Base-by-base conservation (phyloP, 2,329 filamentous ascomycete species). In the Sarocladium brachiariae region DNA sequence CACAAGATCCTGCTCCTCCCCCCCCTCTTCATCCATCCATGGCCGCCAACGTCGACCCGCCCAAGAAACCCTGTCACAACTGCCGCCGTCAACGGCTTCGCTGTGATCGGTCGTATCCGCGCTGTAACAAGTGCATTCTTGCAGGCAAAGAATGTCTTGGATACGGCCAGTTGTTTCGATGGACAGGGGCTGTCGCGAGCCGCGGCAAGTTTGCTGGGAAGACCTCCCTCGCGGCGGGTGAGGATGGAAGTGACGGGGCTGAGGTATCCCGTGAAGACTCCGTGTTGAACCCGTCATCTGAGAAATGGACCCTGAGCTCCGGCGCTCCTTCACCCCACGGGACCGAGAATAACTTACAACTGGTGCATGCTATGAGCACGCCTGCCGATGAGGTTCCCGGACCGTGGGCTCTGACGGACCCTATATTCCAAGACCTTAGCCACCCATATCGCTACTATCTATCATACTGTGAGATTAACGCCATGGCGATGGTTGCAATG, bases 381-480 rank as follows among this genome's bases (percentile, higher is more conserved):
- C 35, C 35, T 19, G 35, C 18, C 8, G 35, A 39, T 19, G 35
- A 39, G 35, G 35, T 60, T 39, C 58, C 61, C n/a, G 58, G 58
- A 30, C 65, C 71, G 4, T 68, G 69, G 64, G 58, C 62, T 18
- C 62, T 77, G 49, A 64, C 70, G 45, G 71, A 73, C 55, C 70
- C 69, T 45, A 53, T 72, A 27, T 71, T 66, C 54, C 69, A 85
- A 78, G 66, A 81, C 70, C 56, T 83, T 71, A 27, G 74, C 74
- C 31, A 70, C 75, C 27, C 64, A 39, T 62, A 70, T 52, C 63
- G 69, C 13, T 63, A 69, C 55, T 72, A 71, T 52, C 61, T 72
- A 45, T 64, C 64, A 45, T 72, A 72, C 54, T 72, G 69, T 71
- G 62, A 51, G 63, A 57, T n/a, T n/a, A n/a, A n/a, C n/a, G n/a